These are phyloP conservation scores for Solanum microdontum DNA, from an alignment of 257 asterid species.

Conservation along the genomic window DNA sequence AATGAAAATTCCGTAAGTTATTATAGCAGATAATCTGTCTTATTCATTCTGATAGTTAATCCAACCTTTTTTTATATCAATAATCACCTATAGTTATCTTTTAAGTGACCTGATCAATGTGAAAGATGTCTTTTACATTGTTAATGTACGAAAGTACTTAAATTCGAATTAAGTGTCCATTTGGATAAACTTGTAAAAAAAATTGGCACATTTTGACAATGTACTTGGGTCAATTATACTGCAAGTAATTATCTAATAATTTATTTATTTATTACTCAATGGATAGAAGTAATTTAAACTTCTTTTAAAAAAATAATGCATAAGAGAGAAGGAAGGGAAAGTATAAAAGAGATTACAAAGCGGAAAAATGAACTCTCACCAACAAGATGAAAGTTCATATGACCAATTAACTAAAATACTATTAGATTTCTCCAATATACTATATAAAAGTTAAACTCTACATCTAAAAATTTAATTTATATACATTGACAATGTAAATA, in stretches of 20 bases:
- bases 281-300: too few species aligned
- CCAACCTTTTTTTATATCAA: fast-evolving
- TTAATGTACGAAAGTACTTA: not conserved
- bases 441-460: not conserved
- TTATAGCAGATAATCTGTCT: not conserved
- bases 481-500: not conserved
- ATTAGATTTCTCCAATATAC: not conserved
- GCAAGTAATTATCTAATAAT: too few species aligned
- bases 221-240: too few species aligned
- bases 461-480: not conserved
- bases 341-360: too few species aligned
- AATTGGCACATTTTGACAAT: too few species aligned
- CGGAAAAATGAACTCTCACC: too few species aligned
- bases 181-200: too few species aligned
- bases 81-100: not conserved
- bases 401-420: not conserved
- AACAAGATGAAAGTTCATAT: too few species aligned
- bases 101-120: not conserved
- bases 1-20: conserved; percentile 39
- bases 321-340: too few species aligned
- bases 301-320: too few species aligned
- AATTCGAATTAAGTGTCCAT: not conserved
- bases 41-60: not conserved
- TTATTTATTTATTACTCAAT: too few species aligned
- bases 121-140: not conserved